These are phyloP conservation scores for Orbilia brochopaga DNA, from an alignment of 2,329 filamentous ascomycete genomes.

Conservation along the genomic window DNA sequence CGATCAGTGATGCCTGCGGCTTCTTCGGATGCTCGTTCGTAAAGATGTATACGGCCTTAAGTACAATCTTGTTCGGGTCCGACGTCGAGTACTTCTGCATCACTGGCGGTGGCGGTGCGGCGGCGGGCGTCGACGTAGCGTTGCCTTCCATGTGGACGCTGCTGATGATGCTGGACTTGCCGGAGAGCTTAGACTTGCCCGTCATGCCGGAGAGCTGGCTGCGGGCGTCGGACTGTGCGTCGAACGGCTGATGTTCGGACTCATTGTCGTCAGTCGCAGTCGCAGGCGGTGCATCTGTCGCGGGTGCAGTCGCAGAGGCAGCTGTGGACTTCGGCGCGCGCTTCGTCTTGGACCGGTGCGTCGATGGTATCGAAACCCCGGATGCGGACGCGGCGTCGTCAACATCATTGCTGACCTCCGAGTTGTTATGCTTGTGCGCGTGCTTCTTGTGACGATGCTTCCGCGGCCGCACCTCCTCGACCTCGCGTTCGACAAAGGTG, in stretches of 20 bases:
- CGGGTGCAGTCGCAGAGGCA: too few species aligned
- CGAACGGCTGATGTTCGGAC: conserved; percentile 30
- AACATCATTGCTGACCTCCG: conserved; percentile 38
- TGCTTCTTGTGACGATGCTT: conserved; percentile 56
- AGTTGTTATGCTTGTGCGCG: conserved; percentile 50
- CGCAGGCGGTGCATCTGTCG: not conserved
- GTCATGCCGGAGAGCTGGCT: conserved; percentile 44
- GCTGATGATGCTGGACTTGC: conserved; percentile 68
- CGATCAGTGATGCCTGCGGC: conserved; percentile 88
- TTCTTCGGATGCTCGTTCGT: conserved; percentile 86
- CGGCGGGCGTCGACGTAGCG: not conserved
- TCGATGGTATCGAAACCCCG: conserved; percentile 16
- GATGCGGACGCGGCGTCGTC: conserved; percentile 38
- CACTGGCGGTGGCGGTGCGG: conserved; percentile 76
- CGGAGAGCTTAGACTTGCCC: conserved; percentile 60
- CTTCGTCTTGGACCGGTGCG: conserved; percentile 37
- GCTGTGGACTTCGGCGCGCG: conserved; percentile 14
- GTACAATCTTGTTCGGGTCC: conserved; percentile 94
- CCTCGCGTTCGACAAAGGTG: conserved; percentile 51
- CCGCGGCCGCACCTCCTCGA: conserved; percentile 48
- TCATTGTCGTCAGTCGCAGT: conserved; percentile 20
- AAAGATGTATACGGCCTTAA: conserved; percentile 90
- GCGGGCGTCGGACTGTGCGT: conserved; percentile 31
- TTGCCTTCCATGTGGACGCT: conserved; percentile 57
- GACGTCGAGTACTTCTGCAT: conserved; percentile 83